Conservation (phyloP, 352 stramenopile genomes). For the Globisporangium polare region DNA sequence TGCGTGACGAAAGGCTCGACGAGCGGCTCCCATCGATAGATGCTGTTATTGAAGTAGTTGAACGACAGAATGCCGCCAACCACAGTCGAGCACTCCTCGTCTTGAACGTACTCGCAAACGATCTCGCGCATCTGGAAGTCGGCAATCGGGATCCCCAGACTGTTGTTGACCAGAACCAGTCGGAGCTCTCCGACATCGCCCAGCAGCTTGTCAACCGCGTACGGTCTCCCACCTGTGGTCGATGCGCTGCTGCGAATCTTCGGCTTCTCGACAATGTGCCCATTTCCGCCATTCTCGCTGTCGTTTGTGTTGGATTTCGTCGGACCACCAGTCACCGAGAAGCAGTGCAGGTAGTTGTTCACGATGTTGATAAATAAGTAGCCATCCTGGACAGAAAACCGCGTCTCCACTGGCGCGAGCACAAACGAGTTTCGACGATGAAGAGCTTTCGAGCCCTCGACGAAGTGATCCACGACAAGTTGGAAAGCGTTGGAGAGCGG, state of each 20-base stretch:
- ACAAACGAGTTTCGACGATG: constrained; percentile 76
- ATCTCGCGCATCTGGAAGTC: constrained; percentile 87
- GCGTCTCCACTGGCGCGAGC: constrained; percentile 73
- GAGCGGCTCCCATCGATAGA: constrained; percentile 86
- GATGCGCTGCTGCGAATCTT: background rate
- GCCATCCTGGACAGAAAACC: constrained; percentile 84
- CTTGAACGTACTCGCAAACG: constrained; percentile 84
- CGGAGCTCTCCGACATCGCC: constrained; percentile 81
- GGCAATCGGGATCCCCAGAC: constrained; percentile 79
- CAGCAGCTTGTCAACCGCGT: constrained; percentile 73
- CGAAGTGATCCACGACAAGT: constrained; percentile 79
- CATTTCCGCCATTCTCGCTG: constrained; percentile 3
- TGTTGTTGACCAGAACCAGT: constrained; percentile 88
- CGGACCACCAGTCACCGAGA: constrained; percentile 22
- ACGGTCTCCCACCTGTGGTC: constrained; percentile 15
- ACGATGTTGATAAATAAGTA: constrained; percentile 81
- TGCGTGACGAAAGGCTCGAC: constrained; percentile 82
- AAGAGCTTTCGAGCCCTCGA: constrained; percentile 48
- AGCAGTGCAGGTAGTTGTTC: constrained; percentile 79
- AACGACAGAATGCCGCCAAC: constrained; percentile 74
- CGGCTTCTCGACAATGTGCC: constrained; percentile 1
- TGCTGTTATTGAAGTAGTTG: constrained; percentile 91
- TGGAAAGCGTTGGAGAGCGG: constrained; percentile 79
- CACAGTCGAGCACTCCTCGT: constrained; percentile 79
- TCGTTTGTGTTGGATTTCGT: background rate